These are phyloP conservation scores for Microsporum canis DNA, from an alignment of 2,329 filamentous ascomycete species.

Conservation along the genomic window DNA sequence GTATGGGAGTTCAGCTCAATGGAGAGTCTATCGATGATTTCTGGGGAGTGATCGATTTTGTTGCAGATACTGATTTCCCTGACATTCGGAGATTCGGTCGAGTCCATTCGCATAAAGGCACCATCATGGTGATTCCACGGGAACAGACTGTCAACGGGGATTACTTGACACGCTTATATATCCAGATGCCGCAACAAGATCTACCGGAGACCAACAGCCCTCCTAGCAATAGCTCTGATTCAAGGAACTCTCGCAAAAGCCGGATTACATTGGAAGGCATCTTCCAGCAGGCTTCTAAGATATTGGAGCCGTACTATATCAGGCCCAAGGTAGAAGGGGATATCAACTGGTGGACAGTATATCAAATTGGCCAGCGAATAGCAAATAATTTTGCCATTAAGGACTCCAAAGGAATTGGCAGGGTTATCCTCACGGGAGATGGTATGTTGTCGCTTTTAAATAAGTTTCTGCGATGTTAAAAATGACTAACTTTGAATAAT, in stretches of 20 bases:
- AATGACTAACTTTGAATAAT: neutral
- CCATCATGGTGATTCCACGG: constrained; percentile 68
- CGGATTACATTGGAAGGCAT: constrained; percentile 55
- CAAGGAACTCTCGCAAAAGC: constrained; percentile 34
- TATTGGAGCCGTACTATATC: constrained; percentile 49
- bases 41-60: constrained; percentile 66
- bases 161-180: constrained; percentile 59
- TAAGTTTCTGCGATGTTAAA: neutral
- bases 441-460: constrained; percentile 19
- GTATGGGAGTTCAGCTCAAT: constrained; percentile 41
- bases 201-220: constrained; percentile 17
- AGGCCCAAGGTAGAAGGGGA: neutral
- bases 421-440: constrained; percentile 65
- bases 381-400: constrained; percentile 50
- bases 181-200: constrained; percentile 28
- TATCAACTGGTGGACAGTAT: constrained; percentile 54
- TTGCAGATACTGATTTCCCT: constrained; percentile 61
- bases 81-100: constrained; percentile 72
- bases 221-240: neutral
- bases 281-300: constrained; percentile 51
- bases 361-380: constrained; percentile 57
- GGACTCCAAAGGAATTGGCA: constrained; percentile 55
- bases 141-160: constrained; percentile 51
- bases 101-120: constrained; percentile 62
- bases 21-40: constrained; percentile 61